These are phyloP conservation scores for Chiua virens DNA, from an alignment of 768 basidiomycete genomes.

Conservation along the genomic window DNA sequence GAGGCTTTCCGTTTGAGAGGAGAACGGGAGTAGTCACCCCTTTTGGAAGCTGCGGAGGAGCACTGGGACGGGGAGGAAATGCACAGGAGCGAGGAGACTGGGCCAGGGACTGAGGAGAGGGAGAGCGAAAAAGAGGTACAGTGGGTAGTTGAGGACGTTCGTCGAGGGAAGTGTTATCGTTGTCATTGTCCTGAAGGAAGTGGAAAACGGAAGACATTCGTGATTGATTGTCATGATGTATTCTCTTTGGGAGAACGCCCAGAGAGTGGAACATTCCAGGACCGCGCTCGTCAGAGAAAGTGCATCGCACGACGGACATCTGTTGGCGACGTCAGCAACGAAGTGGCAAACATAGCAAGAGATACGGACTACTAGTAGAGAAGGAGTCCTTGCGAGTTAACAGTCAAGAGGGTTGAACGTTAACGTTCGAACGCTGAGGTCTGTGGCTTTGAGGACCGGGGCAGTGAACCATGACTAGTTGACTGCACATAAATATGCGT, in stretches of 20 bases:
- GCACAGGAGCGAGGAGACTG: not conserved
- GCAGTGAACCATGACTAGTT: too few species aligned
- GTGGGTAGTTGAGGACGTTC: constrained; percentile 7
- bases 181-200: constrained; percentile 23
- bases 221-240: constrained; percentile 12
- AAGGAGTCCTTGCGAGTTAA: too few species aligned
- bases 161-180: constrained; percentile 23
- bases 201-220: constrained; percentile 17
- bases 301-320: constrained; percentile 18
- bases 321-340: constrained; percentile 8
- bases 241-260: constrained; percentile 44
- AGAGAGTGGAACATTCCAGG: constrained; percentile 51
- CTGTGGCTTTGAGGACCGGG: too few species aligned
- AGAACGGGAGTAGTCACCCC: constrained; percentile 44
- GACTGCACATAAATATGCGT: too few species aligned
- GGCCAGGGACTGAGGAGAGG: constrained; percentile 9
- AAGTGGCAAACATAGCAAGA: too few species aligned
- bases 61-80: not conserved
- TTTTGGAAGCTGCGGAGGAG: constrained; percentile 26
- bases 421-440: too few species aligned
- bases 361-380: too few species aligned
- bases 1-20: constrained; percentile 77
- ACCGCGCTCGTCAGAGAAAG: constrained; percentile 42
- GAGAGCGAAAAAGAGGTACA: constrained; percentile 44
- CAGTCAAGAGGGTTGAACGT: too few species aligned